Evolutionary conservation across 2,329 filamentous ascomycete species (phyloP), one percentile per base, ranked within the genome.

Genomic region (Aureobasidium sp.): DNA sequence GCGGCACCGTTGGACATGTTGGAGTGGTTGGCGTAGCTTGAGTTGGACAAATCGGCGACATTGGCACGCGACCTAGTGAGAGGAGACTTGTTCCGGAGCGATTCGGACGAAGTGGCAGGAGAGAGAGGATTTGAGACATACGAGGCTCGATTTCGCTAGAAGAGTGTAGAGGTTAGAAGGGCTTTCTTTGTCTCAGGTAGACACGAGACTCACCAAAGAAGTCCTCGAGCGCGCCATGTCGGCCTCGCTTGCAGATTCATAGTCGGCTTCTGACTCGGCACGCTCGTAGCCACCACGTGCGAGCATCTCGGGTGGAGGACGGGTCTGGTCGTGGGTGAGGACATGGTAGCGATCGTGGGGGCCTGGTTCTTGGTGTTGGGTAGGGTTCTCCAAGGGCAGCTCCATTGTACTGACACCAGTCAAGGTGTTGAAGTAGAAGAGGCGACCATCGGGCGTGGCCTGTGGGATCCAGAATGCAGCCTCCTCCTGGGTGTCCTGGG

Each of bases 381-480:
- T 86, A 1, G 94, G 92, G 17, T 93, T 93, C 73, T 99, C 94
- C 29, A 99, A 81, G 1, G 94, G 94, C 64, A 99, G 79, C 73
- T 99, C 94, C 85, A 92, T 94, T 65, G 90, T 95, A 71, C 90
- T 95, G 70, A 95, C 91, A 61, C 93, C 92, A 0, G 94, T 99
- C 78, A 97, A 86, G 65, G 93, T 97, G 75, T 99, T 99, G 82
- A 96, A 97, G 77, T 97, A 99, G 76, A 95, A 99, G 27, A 99
- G 77, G 62, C 92, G 84, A 60, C 94, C 94, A 73, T 97, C 92
- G 1, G 90, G 85, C 0, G 94, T 99, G 15, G 92, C 94, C 78
- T 99, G 94, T 20, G 94, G 94, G 68, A 99, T 96, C 94, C 94
- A 99, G 73, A 96, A 99, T 67, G 95, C 93, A 49, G 93, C 91